A percentile compares a stretch with the other conserved stretches of the same genome.
phyloP scores from a whole-genome alignment of 2,329 filamentous ascomycete species.

The Aureobasidium pullulans region DNA sequence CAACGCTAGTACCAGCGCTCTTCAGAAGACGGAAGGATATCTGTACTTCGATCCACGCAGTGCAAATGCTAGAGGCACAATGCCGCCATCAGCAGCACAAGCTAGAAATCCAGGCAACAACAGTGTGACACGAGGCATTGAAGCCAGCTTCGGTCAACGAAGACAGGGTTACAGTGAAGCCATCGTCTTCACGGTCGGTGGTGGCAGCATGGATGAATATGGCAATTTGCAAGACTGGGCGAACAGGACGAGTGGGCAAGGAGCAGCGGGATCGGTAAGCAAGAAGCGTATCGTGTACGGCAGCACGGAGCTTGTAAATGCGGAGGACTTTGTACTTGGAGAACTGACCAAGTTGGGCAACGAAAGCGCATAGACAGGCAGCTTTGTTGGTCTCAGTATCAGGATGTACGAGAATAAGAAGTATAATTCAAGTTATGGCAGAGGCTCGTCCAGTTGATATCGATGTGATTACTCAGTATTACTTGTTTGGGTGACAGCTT shows the following conservation, averaged over 20 bases:
- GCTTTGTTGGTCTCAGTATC: neutral
- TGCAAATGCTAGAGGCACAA: constrained; percentile 83
- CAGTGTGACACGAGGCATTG: constrained; percentile 49
- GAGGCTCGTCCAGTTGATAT: neutral
- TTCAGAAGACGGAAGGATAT: constrained; percentile 93
- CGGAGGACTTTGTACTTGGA: constrained; percentile 52
- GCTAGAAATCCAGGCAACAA: constrained; percentile 29
- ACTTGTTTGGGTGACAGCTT: neutral
- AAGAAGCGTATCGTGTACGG: constrained; percentile 87
- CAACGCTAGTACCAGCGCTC: constrained; percentile 80
- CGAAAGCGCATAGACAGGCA: constrained; percentile 38
- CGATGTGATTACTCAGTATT: neutral
- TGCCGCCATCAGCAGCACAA: constrained; percentile 67
- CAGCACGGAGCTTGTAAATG: constrained; percentile 68
- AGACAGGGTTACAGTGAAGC: constrained; percentile 42
- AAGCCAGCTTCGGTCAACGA: constrained; percentile 82
- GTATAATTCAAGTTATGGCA: neutral
- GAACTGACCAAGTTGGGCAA: constrained; percentile 51
- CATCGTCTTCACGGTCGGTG: constrained; percentile 50
- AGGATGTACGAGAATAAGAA: neutral
- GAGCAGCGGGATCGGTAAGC: constrained; percentile 45
- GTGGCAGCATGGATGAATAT: constrained; percentile 98
- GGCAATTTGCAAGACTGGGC: constrained; percentile 97
- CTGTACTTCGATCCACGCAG: constrained; percentile 95
- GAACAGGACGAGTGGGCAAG: constrained; percentile 58